Evolutionary conservation across 768 basidiomycete genomes (phyloP).

Genomic region (Mycena rebaudengoi): DNA sequence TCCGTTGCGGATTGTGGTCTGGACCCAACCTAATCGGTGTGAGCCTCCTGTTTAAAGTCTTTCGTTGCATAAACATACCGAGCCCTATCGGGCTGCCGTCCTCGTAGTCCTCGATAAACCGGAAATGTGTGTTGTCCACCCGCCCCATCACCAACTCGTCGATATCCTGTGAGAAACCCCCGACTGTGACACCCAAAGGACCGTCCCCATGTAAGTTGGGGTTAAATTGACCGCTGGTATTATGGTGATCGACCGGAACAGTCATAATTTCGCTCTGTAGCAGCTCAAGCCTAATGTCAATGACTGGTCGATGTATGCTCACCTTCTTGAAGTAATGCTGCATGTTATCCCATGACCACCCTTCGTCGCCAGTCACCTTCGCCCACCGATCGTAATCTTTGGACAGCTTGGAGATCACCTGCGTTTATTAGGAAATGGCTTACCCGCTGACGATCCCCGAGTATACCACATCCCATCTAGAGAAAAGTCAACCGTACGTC

Average conservation of each 20-base stretch:
- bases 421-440: neutral
- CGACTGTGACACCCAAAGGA: conserved; percentile 24
- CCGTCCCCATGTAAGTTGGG: conserved; percentile 34
- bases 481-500: neutral
- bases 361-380: conserved; percentile 34
- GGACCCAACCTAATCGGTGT: conserved; percentile 19
- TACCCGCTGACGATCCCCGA: conserved; percentile 40
- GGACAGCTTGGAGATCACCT: neutral
- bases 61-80: conserved; percentile 23
- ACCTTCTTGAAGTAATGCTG: conserved; percentile 37
- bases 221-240: conserved; percentile 22
- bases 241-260: conserved; percentile 5
- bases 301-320: conserved; percentile 3
- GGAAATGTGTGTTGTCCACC: conserved; percentile 32
- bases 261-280: conserved; percentile 35
- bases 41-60: neutral
- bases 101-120: conserved; percentile 39
- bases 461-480: conserved; percentile 41
- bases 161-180: conserved; percentile 19
- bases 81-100: conserved; percentile 37
- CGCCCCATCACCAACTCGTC: conserved; percentile 25
- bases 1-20: conserved; percentile 18
- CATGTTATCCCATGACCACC: conserved; percentile 44
- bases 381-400: conserved; percentile 42
- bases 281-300: neutral